Conservation (phyloP, 2,329 filamentous ascomycete genomes). For the Sporothrix humicola region DNA sequence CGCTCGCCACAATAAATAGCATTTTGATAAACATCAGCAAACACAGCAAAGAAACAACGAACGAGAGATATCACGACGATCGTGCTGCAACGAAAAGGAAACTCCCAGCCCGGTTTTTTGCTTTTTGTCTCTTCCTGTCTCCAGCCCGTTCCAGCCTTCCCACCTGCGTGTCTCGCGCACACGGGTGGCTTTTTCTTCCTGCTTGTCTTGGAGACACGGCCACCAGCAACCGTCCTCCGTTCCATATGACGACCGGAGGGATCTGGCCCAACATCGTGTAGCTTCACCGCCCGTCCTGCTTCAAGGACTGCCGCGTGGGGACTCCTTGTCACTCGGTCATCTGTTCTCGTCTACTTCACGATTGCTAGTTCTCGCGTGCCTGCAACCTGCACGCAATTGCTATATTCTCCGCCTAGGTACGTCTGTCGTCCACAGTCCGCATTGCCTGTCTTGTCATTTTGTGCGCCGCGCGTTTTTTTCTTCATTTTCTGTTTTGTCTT, state of each 20-base stretch:
- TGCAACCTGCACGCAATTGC: background rate
- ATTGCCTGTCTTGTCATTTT: background rate
- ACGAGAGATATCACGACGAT: constrained; percentile 30
- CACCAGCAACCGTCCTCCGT: constrained; percentile 38
- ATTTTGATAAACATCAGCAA: no score
- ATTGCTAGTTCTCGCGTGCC: constrained; percentile 3
- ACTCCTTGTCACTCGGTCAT: background rate
- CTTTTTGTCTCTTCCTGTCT: background rate
- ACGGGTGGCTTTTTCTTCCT: constrained; percentile 28
- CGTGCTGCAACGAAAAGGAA: constrained; percentile 1
- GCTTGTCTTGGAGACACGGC: constrained; percentile 31
- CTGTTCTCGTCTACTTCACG: background rate
- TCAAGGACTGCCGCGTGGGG: constrained; percentile 24
- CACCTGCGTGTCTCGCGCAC: background rate
- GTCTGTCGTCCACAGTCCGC: background rate
- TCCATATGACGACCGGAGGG: constrained; percentile 49
- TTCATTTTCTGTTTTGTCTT: background rate
- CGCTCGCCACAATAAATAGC: background rate
- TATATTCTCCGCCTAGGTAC: constrained; percentile 25
- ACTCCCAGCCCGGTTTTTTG: background rate
- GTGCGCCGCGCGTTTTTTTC: constrained; percentile 23
- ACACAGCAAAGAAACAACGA: background rate
- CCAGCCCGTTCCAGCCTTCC: background rate
- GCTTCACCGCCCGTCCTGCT: constrained; percentile 40
- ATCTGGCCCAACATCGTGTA: constrained; percentile 43